phyloP scores from a whole-genome alignment of 2,329 filamentous ascomycete genomes.

The Ophiostoma triangulosporum region DNA sequence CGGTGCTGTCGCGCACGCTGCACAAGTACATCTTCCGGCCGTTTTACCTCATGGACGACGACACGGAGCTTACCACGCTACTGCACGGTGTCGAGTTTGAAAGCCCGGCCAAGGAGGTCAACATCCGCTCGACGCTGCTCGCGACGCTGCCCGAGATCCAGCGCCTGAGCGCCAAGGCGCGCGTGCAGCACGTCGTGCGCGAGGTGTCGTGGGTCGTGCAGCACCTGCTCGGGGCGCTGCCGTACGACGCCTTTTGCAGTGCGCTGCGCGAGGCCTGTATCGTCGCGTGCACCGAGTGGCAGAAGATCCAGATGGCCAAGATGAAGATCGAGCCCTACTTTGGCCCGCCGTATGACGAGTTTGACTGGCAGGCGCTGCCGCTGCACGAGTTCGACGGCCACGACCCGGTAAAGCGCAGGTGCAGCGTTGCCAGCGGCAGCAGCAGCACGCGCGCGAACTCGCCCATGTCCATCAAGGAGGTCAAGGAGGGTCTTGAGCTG shows the following conservation, averaged over 20 bases:
- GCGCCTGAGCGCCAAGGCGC: slow-evolving; percentile 16
- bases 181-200: slow-evolving; percentile 21
- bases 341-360: slow-evolving; percentile 23
- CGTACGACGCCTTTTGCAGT: slow-evolving; percentile 20
- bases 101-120: slow-evolving; percentile 19
- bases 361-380: slow-evolving; percentile 23
- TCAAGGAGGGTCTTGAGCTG: background rate
- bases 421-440: background rate
- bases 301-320: slow-evolving; percentile 19
- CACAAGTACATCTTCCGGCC: slow-evolving; percentile 23
- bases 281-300: slow-evolving; percentile 22
- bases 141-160: slow-evolving; percentile 20
- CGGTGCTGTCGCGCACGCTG: slow-evolving; percentile 21
- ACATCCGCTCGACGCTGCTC: slow-evolving; percentile 21
- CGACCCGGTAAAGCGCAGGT: background rate
- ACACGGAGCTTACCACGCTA: slow-evolving; percentile 19
- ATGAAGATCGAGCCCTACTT: slow-evolving; percentile 26
- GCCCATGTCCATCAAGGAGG: background rate
- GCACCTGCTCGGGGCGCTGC: slow-evolving; percentile 20
- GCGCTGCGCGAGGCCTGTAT: slow-evolving; percentile 19
- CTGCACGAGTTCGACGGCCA: slow-evolving; percentile 18
- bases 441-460: background rate
- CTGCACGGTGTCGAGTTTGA: slow-evolving; percentile 20
- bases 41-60: slow-evolving; percentile 21
- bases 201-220: slow-evolving; percentile 23